phyloP scores from a whole-genome alignment of 768 basidiomycete species.

The Candolleomyces eurysporus region DNA sequence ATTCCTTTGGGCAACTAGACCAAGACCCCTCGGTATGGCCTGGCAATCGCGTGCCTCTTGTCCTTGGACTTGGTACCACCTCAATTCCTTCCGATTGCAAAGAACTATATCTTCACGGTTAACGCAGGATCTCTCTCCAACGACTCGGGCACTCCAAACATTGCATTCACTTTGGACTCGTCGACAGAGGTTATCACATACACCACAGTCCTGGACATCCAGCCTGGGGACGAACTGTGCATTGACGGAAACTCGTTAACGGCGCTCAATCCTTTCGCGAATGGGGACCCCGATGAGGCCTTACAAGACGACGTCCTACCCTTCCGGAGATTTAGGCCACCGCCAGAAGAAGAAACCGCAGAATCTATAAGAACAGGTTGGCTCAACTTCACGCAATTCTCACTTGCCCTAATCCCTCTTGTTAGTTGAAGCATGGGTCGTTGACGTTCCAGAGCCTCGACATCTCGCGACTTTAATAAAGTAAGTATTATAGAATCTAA shows the following conservation, averaged over 20 bases:
- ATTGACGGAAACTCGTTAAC: constrained; percentile 14
- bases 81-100: not conserved
- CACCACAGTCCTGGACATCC: constrained; percentile 50
- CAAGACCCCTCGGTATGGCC: constrained; percentile 79
- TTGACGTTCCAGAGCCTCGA: constrained; percentile 64
- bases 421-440: constrained; percentile 73
- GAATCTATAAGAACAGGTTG: constrained; percentile 56
- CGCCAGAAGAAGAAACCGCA: constrained; percentile 61
- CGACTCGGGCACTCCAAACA: constrained; percentile 68
- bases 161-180: constrained; percentile 58
- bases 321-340: constrained; percentile 58
- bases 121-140: constrained; percentile 77
- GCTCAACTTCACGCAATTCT: constrained; percentile 11
- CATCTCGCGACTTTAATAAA: constrained; percentile 61
- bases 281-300: constrained; percentile 43
- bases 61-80: constrained; percentile 67
- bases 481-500: constrained; percentile 31
- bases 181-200: constrained; percentile 61
- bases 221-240: constrained; percentile 69
- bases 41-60: constrained; percentile 73
- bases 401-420: not conserved
- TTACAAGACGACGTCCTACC: constrained; percentile 62
- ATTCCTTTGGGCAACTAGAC: constrained; percentile 43
- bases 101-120: not conserved
- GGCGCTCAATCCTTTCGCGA: constrained; percentile 25